A percentile compares a stretch with the other conserved stretches of the same genome.
Evolutionary conservation across 495 filamentous ascomycete species (phyloP).

Genomic region (Daldinia loculata): DNA sequence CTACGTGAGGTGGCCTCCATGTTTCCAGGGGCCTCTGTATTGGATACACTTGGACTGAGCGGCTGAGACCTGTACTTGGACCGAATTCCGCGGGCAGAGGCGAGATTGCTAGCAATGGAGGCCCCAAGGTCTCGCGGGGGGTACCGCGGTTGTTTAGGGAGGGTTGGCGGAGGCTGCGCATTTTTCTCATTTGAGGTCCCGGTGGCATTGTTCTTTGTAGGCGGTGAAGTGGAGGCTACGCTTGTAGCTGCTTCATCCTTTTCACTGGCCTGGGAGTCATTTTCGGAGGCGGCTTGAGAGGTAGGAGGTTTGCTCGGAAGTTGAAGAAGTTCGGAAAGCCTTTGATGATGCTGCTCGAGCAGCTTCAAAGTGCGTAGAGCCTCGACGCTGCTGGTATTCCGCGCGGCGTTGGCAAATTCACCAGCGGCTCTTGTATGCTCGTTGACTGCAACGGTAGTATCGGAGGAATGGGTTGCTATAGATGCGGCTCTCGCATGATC

Average conservation of each 20-base stretch:
- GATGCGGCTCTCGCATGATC: slow-evolving; percentile 86
- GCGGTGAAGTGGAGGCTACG: slow-evolving; percentile 17
- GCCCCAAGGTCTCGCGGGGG: slow-evolving; percentile 73
- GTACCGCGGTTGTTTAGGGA: slow-evolving; percentile 60
- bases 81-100: slow-evolving; percentile 87
- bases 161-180: slow-evolving; percentile 56
- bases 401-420: slow-evolving; percentile 85
- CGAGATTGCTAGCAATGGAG: slow-evolving; percentile 90
- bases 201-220: slow-evolving; percentile 34
- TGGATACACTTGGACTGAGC: slow-evolving; percentile 74
- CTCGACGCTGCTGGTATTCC: slow-evolving; percentile 78
- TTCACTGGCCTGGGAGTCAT: slow-evolving; percentile 50
- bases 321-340: slow-evolving; percentile 79
- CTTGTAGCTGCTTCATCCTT: slow-evolving; percentile 45
- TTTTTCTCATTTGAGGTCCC: slow-evolving; percentile 44
- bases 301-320: slow-evolving; percentile 69
- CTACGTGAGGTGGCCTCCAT: slow-evolving; percentile 66
- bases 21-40: slow-evolving; percentile 78
- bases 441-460: slow-evolving; percentile 80
- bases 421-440: slow-evolving; percentile 90
- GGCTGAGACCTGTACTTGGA: slow-evolving; percentile 69
- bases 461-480: slow-evolving; percentile 73
- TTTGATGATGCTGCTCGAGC: slow-evolving; percentile 85
- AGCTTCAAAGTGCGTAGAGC: slow-evolving; percentile 83
- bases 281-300: slow-evolving; percentile 48